Percentiles rank a stretch among this genome's conserved stretches.
Evolutionary conservation across 331 rosid species (phyloP).

Genomic region (Telfairia occidentalis): DNA sequence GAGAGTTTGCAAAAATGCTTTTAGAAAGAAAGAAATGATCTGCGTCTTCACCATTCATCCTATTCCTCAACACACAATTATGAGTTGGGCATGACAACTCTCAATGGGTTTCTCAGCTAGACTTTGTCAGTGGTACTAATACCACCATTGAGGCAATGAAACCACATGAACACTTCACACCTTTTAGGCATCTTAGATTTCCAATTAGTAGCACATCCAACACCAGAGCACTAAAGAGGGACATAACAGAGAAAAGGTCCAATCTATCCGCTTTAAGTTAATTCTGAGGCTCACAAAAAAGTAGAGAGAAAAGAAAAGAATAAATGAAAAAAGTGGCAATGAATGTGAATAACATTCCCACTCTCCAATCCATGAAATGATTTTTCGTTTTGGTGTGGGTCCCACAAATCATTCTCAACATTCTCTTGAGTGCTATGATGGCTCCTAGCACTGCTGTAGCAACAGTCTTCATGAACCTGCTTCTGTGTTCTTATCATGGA

Average conservation of each 20-base stretch:
- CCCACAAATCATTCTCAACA: not conserved
- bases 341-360: not conserved
- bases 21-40: not conserved
- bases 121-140: not conserved
- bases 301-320: not conserved
- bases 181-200: not conserved
- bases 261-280: not conserved
- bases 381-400: not conserved
- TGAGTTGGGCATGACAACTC: not conserved
- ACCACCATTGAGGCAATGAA: not conserved
- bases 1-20: not conserved
- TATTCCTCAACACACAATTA: not conserved
- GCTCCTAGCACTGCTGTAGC: not conserved
- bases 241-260: not conserved
- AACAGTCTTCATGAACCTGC: not conserved
- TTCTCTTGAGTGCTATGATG: not conserved
- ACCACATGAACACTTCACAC: not conserved
- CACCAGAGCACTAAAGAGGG: not conserved
- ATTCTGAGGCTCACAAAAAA: not conserved
- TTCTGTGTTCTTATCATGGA: not conserved
- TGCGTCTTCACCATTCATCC: not conserved
- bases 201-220: not conserved
- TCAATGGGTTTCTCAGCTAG: not conserved
- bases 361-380: not conserved
- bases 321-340: not conserved